Conservation (phyloP, 306 rosid genomes). For the Ochetophila trinervis region DNA sequence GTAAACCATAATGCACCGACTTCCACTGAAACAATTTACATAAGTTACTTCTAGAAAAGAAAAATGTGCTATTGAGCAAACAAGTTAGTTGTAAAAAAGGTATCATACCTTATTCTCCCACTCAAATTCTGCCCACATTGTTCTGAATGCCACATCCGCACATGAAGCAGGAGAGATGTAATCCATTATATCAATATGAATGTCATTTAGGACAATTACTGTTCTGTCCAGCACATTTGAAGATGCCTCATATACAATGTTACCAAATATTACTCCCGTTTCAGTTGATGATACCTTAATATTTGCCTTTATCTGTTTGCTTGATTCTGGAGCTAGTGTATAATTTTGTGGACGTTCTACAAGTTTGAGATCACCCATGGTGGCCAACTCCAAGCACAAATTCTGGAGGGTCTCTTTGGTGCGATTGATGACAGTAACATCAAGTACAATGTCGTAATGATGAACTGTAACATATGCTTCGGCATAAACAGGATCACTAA, state of each 20-base stretch:
- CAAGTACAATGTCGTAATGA: conserved; percentile 94
- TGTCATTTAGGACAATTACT: conserved; percentile 93
- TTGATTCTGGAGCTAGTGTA: conserved; percentile 94
- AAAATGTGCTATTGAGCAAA: background rate
- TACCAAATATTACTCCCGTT: conserved; percentile 94
- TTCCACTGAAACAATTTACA: too few species aligned
- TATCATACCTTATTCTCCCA: conserved; percentile 95
- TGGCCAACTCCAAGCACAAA: conserved; percentile 96
- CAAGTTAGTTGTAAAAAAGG: background rate
- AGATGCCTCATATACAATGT: conserved; percentile 91
- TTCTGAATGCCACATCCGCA: conserved; percentile 85
- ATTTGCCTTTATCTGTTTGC: conserved; percentile 95
- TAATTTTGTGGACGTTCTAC: conserved; percentile 99
- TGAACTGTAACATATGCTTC: conserved; percentile 98
- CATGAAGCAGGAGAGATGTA: conserved; percentile 97
- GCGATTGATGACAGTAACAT: conserved; percentile 94
- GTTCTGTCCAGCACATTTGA: conserved; percentile 89
- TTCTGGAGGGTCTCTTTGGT: conserved; percentile 97
- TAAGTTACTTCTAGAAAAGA: too few species aligned
- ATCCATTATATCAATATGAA: conserved; percentile 99
- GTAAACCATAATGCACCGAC: too few species aligned
- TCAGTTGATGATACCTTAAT: conserved; percentile 99
- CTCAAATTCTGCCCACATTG: conserved; percentile 99
- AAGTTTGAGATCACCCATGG: conserved; percentile 99
- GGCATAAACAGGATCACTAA: conserved; percentile 99